Base-by-base conservation (phyloP, 805 yeast genomes). In the Metschnikowia henanensis region DNA sequence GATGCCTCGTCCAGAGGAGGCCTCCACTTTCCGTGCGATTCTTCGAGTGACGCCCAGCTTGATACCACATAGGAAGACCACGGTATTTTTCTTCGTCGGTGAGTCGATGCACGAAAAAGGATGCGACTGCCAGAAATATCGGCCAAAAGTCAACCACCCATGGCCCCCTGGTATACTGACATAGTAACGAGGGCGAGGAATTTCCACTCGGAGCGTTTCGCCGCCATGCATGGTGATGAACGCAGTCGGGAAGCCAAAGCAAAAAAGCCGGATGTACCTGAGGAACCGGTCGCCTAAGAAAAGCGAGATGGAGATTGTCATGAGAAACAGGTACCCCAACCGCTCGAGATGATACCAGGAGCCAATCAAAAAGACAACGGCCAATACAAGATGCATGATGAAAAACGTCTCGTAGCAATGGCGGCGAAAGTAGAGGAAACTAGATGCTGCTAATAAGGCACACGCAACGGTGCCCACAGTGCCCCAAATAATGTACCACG, bases 91-190 rank as follows among this genome's bases (percentile, higher is more conserved):
- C 6, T 65, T 62, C 30, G 64, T 59, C 2, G 64, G 56, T 3
- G 76, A 64, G 30, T 71, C 71, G 8, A 77, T 62, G 6, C 77
- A 60, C 0, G 90, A 81, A 62, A 86, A 84, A 3, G 91, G 91
- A 58, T 84, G 89, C 3, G 84, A 76, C 59, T 84, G 87, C 81
- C 83, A 82, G 26, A 39, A 28, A 17, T 33, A 32, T 56, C 82
- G 78, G 41, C 82, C 49, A 58, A 84, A 80, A 60, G 81, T 75
- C 30, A 86, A 60, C 53, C 70, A 84, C 1, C 73, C 80, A 57
- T 65, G 79, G 6, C 76, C 68, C 13, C 87, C 87, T 1, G 88
- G 83, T 39, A 55, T 63, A 16, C 73, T 64, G 29, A 65, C 64
- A 72, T 81, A 77, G 37, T 53, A 56, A 6, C 53, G 56, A n/a